Evolutionary conservation across 139 green algal genomes (phyloP), one percentile per base, ranked within the genome.

Genomic region (Haematococcus sp.): DNA sequence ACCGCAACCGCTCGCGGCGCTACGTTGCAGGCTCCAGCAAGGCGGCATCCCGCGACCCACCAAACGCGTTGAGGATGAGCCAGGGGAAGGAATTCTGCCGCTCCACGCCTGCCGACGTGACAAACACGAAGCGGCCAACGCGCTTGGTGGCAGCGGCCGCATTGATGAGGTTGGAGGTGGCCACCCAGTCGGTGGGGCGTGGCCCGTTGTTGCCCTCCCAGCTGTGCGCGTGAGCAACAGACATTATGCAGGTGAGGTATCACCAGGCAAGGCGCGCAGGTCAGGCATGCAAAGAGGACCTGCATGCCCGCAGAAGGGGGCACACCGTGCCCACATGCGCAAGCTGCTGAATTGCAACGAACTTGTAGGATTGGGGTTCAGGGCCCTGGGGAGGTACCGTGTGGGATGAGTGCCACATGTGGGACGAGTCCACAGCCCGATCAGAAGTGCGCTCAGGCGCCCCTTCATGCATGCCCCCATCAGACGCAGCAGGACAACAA

Each of bases 31-130:
- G n/a, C n/a, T n/a, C n/a, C n/a, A n/a, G n/a, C n/a, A n/a, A n/a
- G n/a, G n/a, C n/a, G n/a, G n/a, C n/a, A n/a, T n/a, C n/a, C n/a
- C 54, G 4, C 22, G 9, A 65, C 58, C 23, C 75, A 89, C 92
- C 94, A 83, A 97, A 97, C 17, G 87, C 55, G 75, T 98, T 98
- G n/a, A 98, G 82, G 28, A 98, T 92, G 63, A 68, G 64, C 66
- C 85, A 96, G 13, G 91, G 91, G 58, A 95, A 81, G 30, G 82
- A 46, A 28, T 83, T 74, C 51, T 75, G 81, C 9, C 93, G 79
- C 70, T 93, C 87, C 46, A 97, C 90, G 3, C 92, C 94, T 15
- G 89, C 87, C n/a, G 87, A 94, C 28, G 91, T 94, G 7, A 92
- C 88, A 17, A 98, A 79, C 49, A 96, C 80, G 60, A 98, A 95